These are phyloP conservation scores for Zasmidium cellare DNA, from an alignment of 2,329 filamentous ascomycete genomes.

Conservation along the genomic window DNA sequence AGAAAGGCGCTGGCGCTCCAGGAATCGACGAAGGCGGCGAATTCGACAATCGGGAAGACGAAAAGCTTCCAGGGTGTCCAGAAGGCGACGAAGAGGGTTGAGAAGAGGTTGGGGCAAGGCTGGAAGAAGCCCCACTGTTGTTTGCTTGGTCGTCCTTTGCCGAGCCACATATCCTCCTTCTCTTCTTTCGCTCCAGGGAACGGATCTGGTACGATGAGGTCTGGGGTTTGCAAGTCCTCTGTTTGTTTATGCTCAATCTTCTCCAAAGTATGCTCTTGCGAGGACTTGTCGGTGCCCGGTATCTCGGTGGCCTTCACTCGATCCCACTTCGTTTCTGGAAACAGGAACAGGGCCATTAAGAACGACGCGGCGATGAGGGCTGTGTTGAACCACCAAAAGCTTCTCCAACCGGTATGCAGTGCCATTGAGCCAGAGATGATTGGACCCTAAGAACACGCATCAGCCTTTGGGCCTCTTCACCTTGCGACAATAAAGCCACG, in stretches of 20 bases:
- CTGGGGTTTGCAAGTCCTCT: too few species aligned
- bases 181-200: too few species aligned
- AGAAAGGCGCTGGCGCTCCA: constrained; percentile 61
- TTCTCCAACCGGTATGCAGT: constrained; percentile 58
- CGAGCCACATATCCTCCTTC: constrained; percentile 55
- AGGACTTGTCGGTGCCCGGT: too few species aligned
- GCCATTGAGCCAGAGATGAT: constrained; percentile 64
- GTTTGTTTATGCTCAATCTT: too few species aligned
- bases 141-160: constrained; percentile 56
- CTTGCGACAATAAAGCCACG: too few species aligned
- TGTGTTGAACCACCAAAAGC: constrained; percentile 67
- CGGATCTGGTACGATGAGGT: too few species aligned
- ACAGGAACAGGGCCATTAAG: constrained; percentile 51
- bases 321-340: constrained; percentile 64
- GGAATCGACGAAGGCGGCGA: constrained; percentile 61
- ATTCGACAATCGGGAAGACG: constrained; percentile 63
- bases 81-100: constrained; percentile 54
- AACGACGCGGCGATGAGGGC: constrained; percentile 53
- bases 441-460: too few species aligned
- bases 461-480: too few species aligned
- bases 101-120: constrained; percentile 46
- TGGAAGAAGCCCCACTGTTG: constrained; percentile 58
- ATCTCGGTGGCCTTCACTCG: too few species aligned
- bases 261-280: too few species aligned
- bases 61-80: constrained; percentile 65